Conservation (phyloP, 768 basidiomycete genomes). For the Leccinum uliginosum region DNA sequence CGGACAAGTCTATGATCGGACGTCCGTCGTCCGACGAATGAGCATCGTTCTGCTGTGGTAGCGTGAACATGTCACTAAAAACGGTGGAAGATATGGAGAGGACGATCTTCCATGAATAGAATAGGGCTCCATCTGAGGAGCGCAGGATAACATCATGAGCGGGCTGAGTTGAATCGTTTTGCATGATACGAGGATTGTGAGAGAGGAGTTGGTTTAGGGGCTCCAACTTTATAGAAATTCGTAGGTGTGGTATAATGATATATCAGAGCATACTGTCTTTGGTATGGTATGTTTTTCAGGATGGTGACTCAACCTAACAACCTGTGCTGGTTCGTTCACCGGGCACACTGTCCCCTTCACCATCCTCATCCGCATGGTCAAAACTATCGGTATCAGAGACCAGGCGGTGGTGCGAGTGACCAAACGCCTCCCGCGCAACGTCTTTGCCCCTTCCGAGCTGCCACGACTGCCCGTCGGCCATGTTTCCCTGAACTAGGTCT, state of each 20-base stretch:
- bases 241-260: no score
- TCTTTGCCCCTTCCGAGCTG: conserved; percentile 48
- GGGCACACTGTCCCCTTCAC: not conserved
- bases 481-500: conserved; percentile 41
- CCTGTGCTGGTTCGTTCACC: not conserved
- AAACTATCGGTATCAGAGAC: conserved; percentile 5
- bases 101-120: conserved; percentile 7
- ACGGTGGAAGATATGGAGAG: conserved; percentile 11
- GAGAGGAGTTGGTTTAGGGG: no score
- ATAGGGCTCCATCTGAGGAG: conserved; percentile 6
- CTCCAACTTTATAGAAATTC: no score
- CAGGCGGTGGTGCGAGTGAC: conserved; percentile 10
- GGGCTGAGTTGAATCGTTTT: not conserved
- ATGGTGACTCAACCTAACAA: not conserved
- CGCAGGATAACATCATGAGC: conserved; percentile 14
- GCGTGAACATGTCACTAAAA: conserved; percentile 12
- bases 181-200: conserved; percentile 8
- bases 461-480: conserved; percentile 42
- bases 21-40: not conserved
- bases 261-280: no score
- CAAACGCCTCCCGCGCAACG: conserved; percentile 44
- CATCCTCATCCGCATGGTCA: conserved; percentile 16
- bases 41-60: conserved; percentile 3
- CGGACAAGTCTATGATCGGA: conserved; percentile 9
- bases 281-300: no score